Conservation (phyloP, 352 stramenopile genomes). For the Pythium brassicae region DNA sequence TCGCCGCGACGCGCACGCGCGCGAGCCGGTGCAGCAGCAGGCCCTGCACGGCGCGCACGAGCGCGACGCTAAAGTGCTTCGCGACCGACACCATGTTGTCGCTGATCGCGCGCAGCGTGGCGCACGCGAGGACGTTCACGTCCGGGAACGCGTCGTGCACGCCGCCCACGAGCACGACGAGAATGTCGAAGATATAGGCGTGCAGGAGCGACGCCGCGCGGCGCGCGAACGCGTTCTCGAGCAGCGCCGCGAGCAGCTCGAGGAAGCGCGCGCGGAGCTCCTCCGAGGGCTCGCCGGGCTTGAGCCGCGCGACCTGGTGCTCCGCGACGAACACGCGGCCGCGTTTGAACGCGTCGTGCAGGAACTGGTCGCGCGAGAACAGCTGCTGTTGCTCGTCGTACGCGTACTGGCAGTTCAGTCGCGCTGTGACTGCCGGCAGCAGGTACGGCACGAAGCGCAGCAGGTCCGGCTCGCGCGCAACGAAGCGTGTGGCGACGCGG, state of each 20-base stretch:
- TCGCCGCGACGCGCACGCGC: slow-evolving; percentile 80
- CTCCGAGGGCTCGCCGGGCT: slow-evolving; percentile 64
- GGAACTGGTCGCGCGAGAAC: slow-evolving; percentile 61
- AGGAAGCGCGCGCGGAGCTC: slow-evolving; percentile 71
- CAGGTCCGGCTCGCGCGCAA: slow-evolving; percentile 50
- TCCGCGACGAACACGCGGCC: slow-evolving; percentile 57
- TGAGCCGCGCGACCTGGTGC: slow-evolving; percentile 31
- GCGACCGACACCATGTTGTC: slow-evolving; percentile 87
- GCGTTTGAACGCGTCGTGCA: slow-evolving; percentile 74
- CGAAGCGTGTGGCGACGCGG: slow-evolving; percentile 37
- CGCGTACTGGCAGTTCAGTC: slow-evolving; percentile 55
- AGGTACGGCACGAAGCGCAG: slow-evolving; percentile 69
- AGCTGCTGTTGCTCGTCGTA: slow-evolving; percentile 77
- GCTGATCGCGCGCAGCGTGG: slow-evolving; percentile 38
- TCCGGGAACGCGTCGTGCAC: slow-evolving; percentile 87
- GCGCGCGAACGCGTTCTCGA: slow-evolving; percentile 46
- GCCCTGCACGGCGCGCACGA: slow-evolving; percentile 78
- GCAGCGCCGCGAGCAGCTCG: slow-evolving; percentile 39
- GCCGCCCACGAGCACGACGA: slow-evolving; percentile 61
- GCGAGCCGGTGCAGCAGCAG: slow-evolving; percentile 89
- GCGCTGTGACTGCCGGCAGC: slow-evolving; percentile 61
- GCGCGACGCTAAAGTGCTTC: slow-evolving; percentile 91
- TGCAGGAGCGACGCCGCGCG: slow-evolving; percentile 69
- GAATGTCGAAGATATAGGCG: slow-evolving; percentile 75
- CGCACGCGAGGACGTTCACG: slow-evolving; percentile 73